These are phyloP conservation scores for Furcasterigmium furcatum DNA, from an alignment of 2,329 filamentous ascomycete species.

Conservation along the genomic window DNA sequence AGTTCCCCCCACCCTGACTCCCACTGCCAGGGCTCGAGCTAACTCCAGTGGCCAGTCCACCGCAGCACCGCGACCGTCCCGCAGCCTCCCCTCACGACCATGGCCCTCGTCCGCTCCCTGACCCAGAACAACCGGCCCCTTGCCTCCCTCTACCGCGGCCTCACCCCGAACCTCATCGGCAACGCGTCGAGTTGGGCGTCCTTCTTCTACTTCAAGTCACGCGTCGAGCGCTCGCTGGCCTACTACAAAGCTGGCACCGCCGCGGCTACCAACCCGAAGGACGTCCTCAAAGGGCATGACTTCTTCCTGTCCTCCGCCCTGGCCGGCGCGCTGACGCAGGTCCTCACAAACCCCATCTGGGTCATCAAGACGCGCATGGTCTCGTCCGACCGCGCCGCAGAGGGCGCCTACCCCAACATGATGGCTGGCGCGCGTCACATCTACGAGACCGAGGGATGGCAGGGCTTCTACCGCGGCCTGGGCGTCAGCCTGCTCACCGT, in stretches of 20 bases:
- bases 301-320: slow-evolving; percentile 78
- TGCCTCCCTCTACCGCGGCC: slow-evolving; percentile 78
- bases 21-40: background rate
- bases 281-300: slow-evolving; percentile 58
- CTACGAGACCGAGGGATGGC: slow-evolving; percentile 65
- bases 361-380: slow-evolving; percentile 98
- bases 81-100: slow-evolving; percentile 38
- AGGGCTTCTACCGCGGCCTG: slow-evolving; percentile 86
- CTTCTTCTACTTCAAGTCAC: slow-evolving; percentile 79
- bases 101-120: slow-evolving; percentile 49
- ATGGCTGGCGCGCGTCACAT: slow-evolving; percentile 66
- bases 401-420: slow-evolving; percentile 81
- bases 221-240: slow-evolving; percentile 46
- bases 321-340: slow-evolving; percentile 70
- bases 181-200: slow-evolving; percentile 88
- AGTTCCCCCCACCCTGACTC: slow-evolving; percentile 14
- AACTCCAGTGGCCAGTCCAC: slow-evolving; percentile 38
- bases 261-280: slow-evolving; percentile 18
- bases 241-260: slow-evolving; percentile 20
- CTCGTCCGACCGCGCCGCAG: slow-evolving; percentile 69
- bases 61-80: slow-evolving; percentile 36
- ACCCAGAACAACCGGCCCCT: slow-evolving; percentile 51
- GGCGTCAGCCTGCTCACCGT: slow-evolving; percentile 82
- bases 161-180: slow-evolving; percentile 86
- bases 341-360: slow-evolving; percentile 94